Conservation (phyloP, 1,139 yeast genomes). For the Sugiyamaella sp. region DNA sequence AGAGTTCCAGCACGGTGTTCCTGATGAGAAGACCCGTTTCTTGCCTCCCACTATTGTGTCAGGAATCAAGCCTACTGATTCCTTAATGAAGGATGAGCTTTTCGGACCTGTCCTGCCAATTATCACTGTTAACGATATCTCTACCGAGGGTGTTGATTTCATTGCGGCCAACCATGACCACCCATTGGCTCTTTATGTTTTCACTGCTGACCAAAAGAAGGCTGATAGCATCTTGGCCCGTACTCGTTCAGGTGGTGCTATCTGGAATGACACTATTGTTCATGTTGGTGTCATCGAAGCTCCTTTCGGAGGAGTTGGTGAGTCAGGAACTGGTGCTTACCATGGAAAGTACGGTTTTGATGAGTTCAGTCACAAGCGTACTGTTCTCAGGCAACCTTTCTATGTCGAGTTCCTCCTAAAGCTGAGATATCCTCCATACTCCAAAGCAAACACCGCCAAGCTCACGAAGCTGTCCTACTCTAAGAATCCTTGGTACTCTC, state of each 20-base stretch:
- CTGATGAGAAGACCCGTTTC: conserved; percentile 49
- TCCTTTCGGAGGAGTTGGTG: conserved; percentile 93
- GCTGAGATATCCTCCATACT: conserved; percentile 73
- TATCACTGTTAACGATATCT: conserved; percentile 55
- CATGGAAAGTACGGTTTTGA: conserved; percentile 78
- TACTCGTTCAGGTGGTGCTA: conserved; percentile 74
- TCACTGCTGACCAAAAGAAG: conserved; percentile 58
- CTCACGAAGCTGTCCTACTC: conserved; percentile 22
- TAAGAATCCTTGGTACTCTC: conserved; percentile 30
- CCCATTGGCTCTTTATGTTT: conserved; percentile 85
- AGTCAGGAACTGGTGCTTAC: conserved; percentile 70
- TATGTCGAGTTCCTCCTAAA: conserved; percentile 63
- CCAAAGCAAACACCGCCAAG: conserved; percentile 42
- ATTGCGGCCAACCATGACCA: conserved; percentile 65
- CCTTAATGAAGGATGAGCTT: conserved; percentile 73
- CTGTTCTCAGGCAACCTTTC: conserved; percentile 66
- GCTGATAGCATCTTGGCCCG: conserved; percentile 53
- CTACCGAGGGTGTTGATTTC: conserved; percentile 50
- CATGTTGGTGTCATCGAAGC: conserved; percentile 72
- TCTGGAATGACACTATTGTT: conserved; percentile 71
- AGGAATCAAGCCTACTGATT: conserved; percentile 61
- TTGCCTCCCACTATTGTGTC: conserved; percentile 76
- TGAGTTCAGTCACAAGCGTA: conserved; percentile 75
- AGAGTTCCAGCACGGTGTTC: conserved; percentile 56
- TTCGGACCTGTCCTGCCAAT: conserved; percentile 90